phyloP scores from a whole-genome alignment of 2,329 filamentous ascomycete genomes.

The Epichloe festucae region DNA sequence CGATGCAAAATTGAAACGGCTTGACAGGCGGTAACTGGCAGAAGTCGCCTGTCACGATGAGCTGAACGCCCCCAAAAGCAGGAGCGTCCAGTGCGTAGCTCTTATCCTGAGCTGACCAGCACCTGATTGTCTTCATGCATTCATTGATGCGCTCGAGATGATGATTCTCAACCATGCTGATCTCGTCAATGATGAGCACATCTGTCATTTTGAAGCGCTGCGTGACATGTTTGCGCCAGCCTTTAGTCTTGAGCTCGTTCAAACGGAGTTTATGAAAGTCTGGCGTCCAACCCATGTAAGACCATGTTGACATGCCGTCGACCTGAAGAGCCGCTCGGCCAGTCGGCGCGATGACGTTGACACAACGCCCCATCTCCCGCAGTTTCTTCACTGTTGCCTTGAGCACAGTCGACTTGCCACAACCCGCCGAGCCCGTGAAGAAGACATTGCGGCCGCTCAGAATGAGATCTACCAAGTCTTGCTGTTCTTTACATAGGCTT shows the following conservation, averaged over 20 bases:
- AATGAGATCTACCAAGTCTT: conserved; percentile 28
- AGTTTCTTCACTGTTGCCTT: conserved; percentile 11
- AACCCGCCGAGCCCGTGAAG: conserved; percentile 49
- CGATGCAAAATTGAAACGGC: conserved; percentile 27
- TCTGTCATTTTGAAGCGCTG: conserved; percentile 30
- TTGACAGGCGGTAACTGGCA: conserved; percentile 47
- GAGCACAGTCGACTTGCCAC: conserved; percentile 16
- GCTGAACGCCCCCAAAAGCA: conserved; percentile 15
- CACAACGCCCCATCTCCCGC: conserved; percentile 10
- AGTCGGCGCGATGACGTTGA: conserved; percentile 45
- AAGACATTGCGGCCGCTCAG: conserved; percentile 43
- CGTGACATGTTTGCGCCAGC: conserved; percentile 6
- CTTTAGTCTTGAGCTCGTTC: not conserved
- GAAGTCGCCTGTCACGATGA: conserved; percentile 32
- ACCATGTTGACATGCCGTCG: conserved; percentile 41
- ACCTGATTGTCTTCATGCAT: conserved; percentile 18
- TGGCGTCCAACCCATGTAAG: conserved; percentile 43
- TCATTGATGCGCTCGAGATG: conserved; percentile 13
- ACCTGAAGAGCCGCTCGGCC: conserved; percentile 45
- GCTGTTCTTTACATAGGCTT: conserved; percentile 10
- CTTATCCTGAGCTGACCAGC: not conserved
- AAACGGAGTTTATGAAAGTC: conserved; percentile 2
- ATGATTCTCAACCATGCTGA: conserved; percentile 49
- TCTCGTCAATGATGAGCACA: conserved; percentile 51
- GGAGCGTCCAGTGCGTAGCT: not conserved